These are phyloP conservation scores for Gyrodon lividus DNA, from an alignment of 768 basidiomycete genomes.

Conservation along the genomic window DNA sequence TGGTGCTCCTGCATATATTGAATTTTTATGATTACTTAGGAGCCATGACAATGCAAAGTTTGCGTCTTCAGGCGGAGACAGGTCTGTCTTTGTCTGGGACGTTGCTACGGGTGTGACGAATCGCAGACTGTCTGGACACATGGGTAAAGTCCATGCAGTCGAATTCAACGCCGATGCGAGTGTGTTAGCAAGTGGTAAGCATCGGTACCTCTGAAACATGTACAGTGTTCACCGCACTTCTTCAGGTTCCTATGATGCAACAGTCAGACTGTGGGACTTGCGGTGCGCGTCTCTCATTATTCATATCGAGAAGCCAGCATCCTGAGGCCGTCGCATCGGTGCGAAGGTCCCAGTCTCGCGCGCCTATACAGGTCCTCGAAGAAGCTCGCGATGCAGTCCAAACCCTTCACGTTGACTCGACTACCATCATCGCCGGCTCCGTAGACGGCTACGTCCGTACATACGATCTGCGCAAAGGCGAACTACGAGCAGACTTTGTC, in stretches of 20 bases:
- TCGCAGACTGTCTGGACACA: conserved; percentile 82
- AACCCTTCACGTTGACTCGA: conserved; percentile 63
- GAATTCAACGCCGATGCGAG: conserved; percentile 88
- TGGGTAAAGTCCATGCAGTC: conserved; percentile 87
- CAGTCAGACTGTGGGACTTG: conserved; percentile 90
- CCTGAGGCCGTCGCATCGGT: not conserved
- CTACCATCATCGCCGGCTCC: conserved; percentile 75
- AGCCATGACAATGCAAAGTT: conserved; percentile 94
- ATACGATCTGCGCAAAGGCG: conserved; percentile 93
- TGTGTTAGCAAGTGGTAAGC: conserved; percentile 82
- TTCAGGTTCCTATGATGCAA: conserved; percentile 90
- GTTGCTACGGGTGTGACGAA: conserved; percentile 85
- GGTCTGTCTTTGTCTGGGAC: conserved; percentile 94
- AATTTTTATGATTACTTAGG: conserved; percentile 36
- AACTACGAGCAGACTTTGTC: conserved; percentile 84
- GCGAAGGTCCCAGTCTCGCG: conserved; percentile 67
- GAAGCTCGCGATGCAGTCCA: conserved; percentile 89
- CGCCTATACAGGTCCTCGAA: conserved; percentile 86
- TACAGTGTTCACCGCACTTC: not conserved
- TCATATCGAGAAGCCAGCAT: not conserved
- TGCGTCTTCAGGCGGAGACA: conserved; percentile 91
- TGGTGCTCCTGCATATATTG: not conserved
- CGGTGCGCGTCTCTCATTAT: conserved; percentile 46
- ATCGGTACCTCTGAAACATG: not conserved
- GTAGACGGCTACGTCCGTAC: conserved; percentile 91